phyloP scores from a whole-genome alignment of 2,329 filamentous ascomycete genomes.

The Mycosphaerelloides madeirae region DNA sequence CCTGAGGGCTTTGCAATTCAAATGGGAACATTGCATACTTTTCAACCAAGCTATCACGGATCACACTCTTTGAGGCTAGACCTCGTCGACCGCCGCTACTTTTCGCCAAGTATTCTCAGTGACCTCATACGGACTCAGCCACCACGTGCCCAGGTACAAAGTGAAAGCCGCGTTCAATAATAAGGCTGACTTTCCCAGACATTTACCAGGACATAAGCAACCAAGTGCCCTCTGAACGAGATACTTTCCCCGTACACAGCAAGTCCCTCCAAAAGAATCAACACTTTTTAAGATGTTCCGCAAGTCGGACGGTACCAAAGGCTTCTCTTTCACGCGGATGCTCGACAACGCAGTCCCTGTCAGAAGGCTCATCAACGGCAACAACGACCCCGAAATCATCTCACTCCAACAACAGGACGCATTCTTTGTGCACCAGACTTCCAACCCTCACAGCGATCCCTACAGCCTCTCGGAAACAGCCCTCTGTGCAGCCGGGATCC shows the following conservation, averaged over 20 bases:
- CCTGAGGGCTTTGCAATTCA: background rate
- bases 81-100: too few species aligned
- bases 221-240: too few species aligned
- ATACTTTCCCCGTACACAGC: too few species aligned
- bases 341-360: constrained; percentile 1
- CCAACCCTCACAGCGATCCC: background rate
- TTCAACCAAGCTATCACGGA: too few species aligned
- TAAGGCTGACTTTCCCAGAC: too few species aligned
- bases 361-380: background rate
- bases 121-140: background rate
- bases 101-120: too few species aligned
- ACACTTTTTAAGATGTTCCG: constrained; percentile 1
- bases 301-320: constrained; percentile 1
- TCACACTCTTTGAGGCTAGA: too few species aligned
- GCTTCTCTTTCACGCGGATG: constrained; percentile 1
- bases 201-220: too few species aligned
- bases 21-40: too few species aligned
- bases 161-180: too few species aligned
- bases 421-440: constrained; percentile 5
- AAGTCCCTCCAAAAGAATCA: background rate
- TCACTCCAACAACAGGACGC: constrained; percentile 6
- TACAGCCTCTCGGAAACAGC: constrained; percentile 2
- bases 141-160: background rate
- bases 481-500: constrained; percentile 4
- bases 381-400: constrained; percentile 1